A percentile compares a stretch with the other conserved stretches of the same genome.
Evolutionary conservation across 116 monocot species (phyloP).

Genomic region (Posidonia oceanica): DNA sequence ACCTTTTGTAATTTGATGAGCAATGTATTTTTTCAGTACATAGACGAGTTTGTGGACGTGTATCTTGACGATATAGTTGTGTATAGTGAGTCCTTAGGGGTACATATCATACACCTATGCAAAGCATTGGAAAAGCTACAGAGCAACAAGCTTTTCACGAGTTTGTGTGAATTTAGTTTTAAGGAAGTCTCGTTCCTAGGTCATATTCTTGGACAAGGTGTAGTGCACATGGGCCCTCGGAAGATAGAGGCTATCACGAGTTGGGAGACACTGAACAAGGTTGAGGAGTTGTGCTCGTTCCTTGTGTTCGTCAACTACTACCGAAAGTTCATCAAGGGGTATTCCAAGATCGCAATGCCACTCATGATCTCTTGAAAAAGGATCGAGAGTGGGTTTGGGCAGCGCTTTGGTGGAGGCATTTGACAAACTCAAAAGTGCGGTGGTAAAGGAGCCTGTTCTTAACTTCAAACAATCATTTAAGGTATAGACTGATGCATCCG

Average conservation of each 20-base stretch:
- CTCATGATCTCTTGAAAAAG: neutral
- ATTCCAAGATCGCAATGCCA: neutral
- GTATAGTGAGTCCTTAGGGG: neutral
- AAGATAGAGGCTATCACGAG: neutral
- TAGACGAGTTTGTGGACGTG: neutral
- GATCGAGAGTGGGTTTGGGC: neutral
- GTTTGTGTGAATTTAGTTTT: neutral
- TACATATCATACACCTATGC: too few relatives aligned
- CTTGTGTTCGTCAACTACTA: neutral
- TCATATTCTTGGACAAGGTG: neutral
- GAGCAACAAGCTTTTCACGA: neutral
- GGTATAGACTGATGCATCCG: neutral
- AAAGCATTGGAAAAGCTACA: too few relatives aligned
- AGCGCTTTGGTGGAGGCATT: neutral
- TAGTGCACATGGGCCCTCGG: neutral
- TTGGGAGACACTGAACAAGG: neutral
- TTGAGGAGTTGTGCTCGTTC: neutral
- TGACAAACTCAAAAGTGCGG: neutral
- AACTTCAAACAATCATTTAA: neutral
- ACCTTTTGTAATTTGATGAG: too few relatives aligned
- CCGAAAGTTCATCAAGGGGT: neutral
- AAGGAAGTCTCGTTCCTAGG: neutral
- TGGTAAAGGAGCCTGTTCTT: neutral
- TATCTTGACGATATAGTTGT: neutral
- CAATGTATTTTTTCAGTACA: neutral